Base-by-base conservation (phyloP, 1,284 basidiomycete species). In the Moniliophthora roreri region DNA sequence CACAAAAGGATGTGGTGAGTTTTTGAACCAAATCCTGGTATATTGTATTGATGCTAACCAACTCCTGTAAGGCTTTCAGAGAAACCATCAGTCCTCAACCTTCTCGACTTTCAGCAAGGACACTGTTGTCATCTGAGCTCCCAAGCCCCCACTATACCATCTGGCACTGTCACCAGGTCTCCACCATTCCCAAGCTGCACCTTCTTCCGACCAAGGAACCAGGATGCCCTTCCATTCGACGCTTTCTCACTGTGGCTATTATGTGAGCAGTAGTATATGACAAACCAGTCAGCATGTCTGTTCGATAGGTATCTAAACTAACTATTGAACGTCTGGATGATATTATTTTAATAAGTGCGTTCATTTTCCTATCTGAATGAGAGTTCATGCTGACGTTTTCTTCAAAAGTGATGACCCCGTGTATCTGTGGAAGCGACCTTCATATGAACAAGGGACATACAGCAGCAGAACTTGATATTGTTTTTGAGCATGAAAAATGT, bases 361-460 rank as follows among this genome's bases (percentile, higher is more conserved):
- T 11, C n/a, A n/a, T 36, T 44, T 28, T 2, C 4, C 20, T 13
- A 35, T 13, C 15, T 16, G n/a, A 26, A 13, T 44, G 15, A 44
- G 7, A 32, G 28, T 6, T 16, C 44, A 53, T 24, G 38, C 46
- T 38, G 42, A 42, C 47, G 47, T 37, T 28, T 44, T 7, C 28
- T 37, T 36, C 35, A 26, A n/a, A 56, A 77, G 77, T 80, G 13
- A 80, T 78, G 10, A 80, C 79, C 2, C 70, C 74, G 34, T 77
- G 76, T 50, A 78, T 79, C 53, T 79, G 77, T 53, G 77, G 77
- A 56, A 79, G 77, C 48, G 79, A 81, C 57, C 59, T 80, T 51
- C 77, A 80, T 55, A 80, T 80, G 77, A 80, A 80, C 60, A 77
- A 81, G 64, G 79, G 79, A 10, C 76, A 78, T 54, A 80, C 79